Base-by-base conservation (phyloP, 2,329 filamentous ascomycete genomes). In the Cladosporium sp. region DNA sequence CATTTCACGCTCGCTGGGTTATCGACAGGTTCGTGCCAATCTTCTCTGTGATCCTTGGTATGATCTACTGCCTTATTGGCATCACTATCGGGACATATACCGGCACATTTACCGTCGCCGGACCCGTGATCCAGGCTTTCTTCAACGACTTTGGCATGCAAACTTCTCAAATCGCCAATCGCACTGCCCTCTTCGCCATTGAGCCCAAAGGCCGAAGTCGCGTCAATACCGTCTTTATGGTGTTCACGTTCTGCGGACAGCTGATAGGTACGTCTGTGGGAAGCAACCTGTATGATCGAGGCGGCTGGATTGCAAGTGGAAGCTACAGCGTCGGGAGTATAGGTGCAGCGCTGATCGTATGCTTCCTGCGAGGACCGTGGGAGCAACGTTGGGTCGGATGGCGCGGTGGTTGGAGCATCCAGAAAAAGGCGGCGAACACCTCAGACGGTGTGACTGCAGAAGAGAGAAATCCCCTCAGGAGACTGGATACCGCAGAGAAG, bases 151-250 rank as follows among this genome's bases (percentile, higher is more conserved):
- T 89, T 20, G 88, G 87, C 0, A 74, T 84, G 53, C 88, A 90
- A 67, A 86, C 83, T 1, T 76, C 80, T 1, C 86, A 90, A 64
- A 86, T 89, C 27, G 85, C 85, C 1, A 90, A 91, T 59, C 73
- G 88, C 0, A 76, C 78, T 0, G 77, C 80, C 3, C 86, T 93
- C 17, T 91, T 88, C 59, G 70, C 73, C 1, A 82, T 92, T 18
- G 84, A 86, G 47, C 83, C 87, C 0, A 83, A 81, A 53, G 83
- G 84, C 0, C 71, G 86, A 4, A 93, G 90, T 67, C 70, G 88
- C 3, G 79, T 92, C 19, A 93, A 93, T 63, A 90, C 88, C 0
- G 86, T 84, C 1, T 93, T 89, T 61, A 93, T 92, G 88, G 77
- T 90, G 0, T 76, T 78, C 7, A 82, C 80, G 0, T 92, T 92